phyloP scores from a whole-genome alignment of 768 basidiomycete genomes.

The Strobilomyces echinocephalus region DNA sequence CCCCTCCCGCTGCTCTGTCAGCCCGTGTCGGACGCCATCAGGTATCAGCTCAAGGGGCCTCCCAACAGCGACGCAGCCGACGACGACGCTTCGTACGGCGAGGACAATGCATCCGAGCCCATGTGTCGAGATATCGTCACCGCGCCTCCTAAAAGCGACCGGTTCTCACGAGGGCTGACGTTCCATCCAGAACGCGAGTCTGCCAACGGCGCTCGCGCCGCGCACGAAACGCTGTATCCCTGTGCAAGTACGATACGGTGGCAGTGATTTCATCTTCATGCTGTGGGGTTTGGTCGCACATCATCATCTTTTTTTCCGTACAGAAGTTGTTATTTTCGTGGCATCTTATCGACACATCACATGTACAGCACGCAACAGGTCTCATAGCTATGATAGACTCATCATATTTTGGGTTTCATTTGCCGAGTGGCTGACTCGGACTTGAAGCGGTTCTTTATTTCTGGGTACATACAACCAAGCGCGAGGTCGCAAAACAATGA shows the following conservation, averaged over 20 bases:
- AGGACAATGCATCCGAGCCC: slow-evolving; percentile 11
- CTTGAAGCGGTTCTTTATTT: background rate
- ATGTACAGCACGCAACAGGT: slow-evolving; percentile 22
- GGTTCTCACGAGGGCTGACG: slow-evolving; percentile 18
- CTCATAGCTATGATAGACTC: slow-evolving; percentile 14
- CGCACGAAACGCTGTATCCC: slow-evolving; percentile 18
- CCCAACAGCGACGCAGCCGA: slow-evolving; percentile 1
- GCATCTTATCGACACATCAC: slow-evolving; percentile 22
- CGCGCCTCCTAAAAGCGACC: slow-evolving; percentile 1
- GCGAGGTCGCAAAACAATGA: slow-evolving; percentile 8
- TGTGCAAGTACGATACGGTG: slow-evolving; percentile 20
- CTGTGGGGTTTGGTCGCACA: background rate
- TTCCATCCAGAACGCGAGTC: slow-evolving; percentile 14
- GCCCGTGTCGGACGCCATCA: slow-evolving; percentile 29
- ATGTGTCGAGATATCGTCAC: slow-evolving; percentile 19
- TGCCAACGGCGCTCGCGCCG: slow-evolving; percentile 13
- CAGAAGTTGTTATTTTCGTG: slow-evolving; percentile 14
- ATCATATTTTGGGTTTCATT: slow-evolving; percentile 14
- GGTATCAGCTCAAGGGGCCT: slow-evolving; percentile 26
- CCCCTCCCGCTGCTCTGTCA: slow-evolving; percentile 32
- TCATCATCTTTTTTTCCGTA: slow-evolving; percentile 1
- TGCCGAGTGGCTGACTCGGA: background rate
- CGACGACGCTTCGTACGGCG: slow-evolving; percentile 9
- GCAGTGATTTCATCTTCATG: slow-evolving; percentile 13
- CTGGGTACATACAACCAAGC: background rate